Conservation (phyloP, 2,329 filamentous ascomycete genomes). For the Aspergillus awamori region DNA sequence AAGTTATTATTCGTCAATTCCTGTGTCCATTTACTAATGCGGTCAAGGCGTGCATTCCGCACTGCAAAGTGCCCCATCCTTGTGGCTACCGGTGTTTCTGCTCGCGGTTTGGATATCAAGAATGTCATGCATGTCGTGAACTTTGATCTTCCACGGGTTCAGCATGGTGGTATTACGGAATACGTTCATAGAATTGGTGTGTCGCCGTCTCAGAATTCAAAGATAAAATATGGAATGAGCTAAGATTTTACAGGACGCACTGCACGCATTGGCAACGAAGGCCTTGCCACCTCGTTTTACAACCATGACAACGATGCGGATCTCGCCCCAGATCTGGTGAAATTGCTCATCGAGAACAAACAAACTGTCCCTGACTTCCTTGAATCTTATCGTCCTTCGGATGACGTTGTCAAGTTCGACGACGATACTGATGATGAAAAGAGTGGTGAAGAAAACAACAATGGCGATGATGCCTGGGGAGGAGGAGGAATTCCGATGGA, state of each 20-base stretch:
- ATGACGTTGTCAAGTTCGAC: slow-evolving; percentile 51
- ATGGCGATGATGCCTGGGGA: slow-evolving; percentile 21
- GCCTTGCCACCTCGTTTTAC: slow-evolving; percentile 87
- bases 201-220: slow-evolving; percentile 25
- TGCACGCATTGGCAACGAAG: slow-evolving; percentile 85
- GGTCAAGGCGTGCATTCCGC: slow-evolving; percentile 71
- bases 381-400: slow-evolving; percentile 53
- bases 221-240: background rate
- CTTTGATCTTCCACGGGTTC: slow-evolving; percentile 75
- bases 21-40: slow-evolving; percentile 1
- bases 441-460: slow-evolving; percentile 21
- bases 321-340: slow-evolving; percentile 73
- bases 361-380: slow-evolving; percentile 85
- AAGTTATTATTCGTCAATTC: slow-evolving; percentile 35
- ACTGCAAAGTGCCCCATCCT: slow-evolving; percentile 74
- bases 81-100: slow-evolving; percentile 81
- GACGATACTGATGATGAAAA: slow-evolving; percentile 56
- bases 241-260: slow-evolving; percentile 68
- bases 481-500: slow-evolving; percentile 15
- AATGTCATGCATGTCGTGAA: slow-evolving; percentile 93
- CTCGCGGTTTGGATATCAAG: slow-evolving; percentile 84
- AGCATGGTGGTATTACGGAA: slow-evolving; percentile 86
- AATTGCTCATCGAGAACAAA: slow-evolving; percentile 76
- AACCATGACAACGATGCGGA: slow-evolving; percentile 75
- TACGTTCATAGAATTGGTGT: slow-evolving; percentile 93